Evolutionary conservation across 805 yeast genomes (phyloP).

Genomic region (Sugiyamaella chiloensis): DNA sequence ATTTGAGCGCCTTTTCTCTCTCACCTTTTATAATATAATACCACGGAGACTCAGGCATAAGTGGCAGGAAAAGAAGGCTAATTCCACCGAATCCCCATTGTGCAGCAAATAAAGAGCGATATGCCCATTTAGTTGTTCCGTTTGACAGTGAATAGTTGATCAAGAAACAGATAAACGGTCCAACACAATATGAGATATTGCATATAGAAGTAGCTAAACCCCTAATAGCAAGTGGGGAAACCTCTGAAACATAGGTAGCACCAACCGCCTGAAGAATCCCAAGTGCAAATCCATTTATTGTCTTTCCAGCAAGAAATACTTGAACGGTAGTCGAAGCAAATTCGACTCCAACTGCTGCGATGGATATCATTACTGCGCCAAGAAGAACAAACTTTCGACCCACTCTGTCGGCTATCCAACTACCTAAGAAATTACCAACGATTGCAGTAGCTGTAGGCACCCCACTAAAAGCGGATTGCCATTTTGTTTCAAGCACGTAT

Average conservation of each 20-base stretch:
- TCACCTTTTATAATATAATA: conserved; percentile 1
- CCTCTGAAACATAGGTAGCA: not conserved
- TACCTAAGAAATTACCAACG: not conserved
- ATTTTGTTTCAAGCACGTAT: not conserved
- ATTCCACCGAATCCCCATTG: conserved; percentile 15
- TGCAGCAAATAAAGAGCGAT: conserved; percentile 7
- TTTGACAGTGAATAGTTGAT: not conserved
- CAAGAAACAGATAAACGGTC: conserved; percentile 1
- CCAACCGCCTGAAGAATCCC: not conserved
- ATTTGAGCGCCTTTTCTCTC: conserved; percentile 22
- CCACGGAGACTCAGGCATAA: conserved; percentile 18
- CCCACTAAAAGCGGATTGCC: conserved; percentile 3
- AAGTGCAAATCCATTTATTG: conserved; percentile 1
- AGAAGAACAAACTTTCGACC: not conserved
- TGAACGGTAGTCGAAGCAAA: conserved; percentile 1
- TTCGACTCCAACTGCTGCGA: conserved; percentile 1
- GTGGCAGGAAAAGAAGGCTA: conserved; percentile 3
- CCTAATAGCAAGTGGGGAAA: conserved; percentile 1
- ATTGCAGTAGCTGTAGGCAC: conserved; percentile 1
- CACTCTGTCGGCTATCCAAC: not conserved
- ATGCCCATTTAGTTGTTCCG: conserved; percentile 2
- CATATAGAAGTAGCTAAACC: not conserved
- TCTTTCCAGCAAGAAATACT: conserved; percentile 6
- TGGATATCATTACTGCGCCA: not conserved
- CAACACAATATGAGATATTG: conserved; percentile 4